Base-by-base conservation (phyloP, 192 early-diverging fungal species). In the Coemansia sp. region DNA sequence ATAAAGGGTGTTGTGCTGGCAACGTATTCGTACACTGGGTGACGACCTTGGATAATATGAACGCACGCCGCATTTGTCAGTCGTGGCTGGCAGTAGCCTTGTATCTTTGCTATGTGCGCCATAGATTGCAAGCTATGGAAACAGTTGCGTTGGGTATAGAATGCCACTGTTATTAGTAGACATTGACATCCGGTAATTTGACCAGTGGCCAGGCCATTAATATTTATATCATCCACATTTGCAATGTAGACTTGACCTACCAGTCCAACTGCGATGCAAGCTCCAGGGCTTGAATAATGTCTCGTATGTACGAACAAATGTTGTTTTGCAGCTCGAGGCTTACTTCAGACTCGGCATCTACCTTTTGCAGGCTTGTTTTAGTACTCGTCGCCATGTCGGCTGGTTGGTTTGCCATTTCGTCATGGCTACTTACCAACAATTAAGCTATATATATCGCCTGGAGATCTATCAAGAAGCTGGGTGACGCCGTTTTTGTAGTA, bases 381-480 rank as follows among this genome's bases (percentile, higher is more conserved):
- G 1, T 13, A 53, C 24, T 27, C 6, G n/a, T 36, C 20, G 22
- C 41, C 61, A 66, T 13, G 38, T 39, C 13, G 29, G 3, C 12
- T 10, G 12, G 57, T 16, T 13, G 9, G n/a, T 75, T 10, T 16
- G 7, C 3, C 34, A 16, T 18, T 38, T 61, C 11, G 36, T 31
- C 15, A 29, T n/a, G 33, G 3, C 13, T 24, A 53, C 85, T 65
- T 82, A 87, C 90, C 89, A 29, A 91, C 89, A 66, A 97, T 92
- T 38, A 92, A 80, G 3, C 89, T 90, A 72, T 94, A 93, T 16
- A 98, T 88, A 63, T 98, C 96, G 5, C 96, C 95, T 9, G 94
- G 73, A 16, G 83, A 83, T 50, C 89, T 82, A 66, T 98, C 96
- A 15, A 98, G 77, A 41, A 90, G 91, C 5, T 66, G 52, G 2